phyloP scores from a whole-genome alignment of 345 rosid species.

The Cardamine occulta region DNA sequence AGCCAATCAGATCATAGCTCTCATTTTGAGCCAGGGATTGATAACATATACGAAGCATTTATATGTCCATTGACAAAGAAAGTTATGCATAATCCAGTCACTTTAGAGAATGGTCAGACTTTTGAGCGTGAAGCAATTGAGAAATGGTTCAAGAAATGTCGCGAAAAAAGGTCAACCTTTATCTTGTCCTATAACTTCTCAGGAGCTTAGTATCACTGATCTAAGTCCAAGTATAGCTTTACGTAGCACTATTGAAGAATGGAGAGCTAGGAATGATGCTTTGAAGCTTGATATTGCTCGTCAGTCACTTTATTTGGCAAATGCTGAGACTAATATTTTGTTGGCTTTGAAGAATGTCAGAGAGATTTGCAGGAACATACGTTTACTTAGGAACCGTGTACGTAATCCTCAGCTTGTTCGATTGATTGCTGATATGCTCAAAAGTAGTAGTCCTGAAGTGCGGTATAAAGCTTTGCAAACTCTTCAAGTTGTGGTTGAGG shows the following conservation, averaged over 20 bases:
- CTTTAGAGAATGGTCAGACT: constrained; percentile 81
- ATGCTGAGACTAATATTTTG: constrained; percentile 70
- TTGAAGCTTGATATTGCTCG: constrained; percentile 85
- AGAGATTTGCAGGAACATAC: constrained; percentile 60
- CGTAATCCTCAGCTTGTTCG: constrained; percentile 75
- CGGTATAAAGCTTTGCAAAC: constrained; percentile 77
- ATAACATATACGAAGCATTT: constrained; percentile 84
- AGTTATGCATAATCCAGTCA: constrained; percentile 89
- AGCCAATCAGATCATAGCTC: constrained; percentile 82
- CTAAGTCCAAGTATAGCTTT: constrained; percentile 82
- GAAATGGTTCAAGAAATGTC: constrained; percentile 83
- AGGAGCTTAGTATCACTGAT: constrained; percentile 63
- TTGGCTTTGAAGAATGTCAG: constrained; percentile 61
- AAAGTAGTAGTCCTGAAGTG: constrained; percentile 74
- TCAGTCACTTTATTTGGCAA: constrained; percentile 60
- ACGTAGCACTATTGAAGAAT: constrained; percentile 87
- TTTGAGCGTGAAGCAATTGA: constrained; percentile 94
- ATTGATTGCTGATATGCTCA: constrained; percentile 74
- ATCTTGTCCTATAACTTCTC: constrained; percentile 79
- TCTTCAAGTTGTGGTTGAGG: constrained; percentile 75
- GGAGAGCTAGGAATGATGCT: constrained; percentile 92
- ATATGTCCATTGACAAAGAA: constrained; percentile 92
- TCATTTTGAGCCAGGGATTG: constrained; percentile 66
- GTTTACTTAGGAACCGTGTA: constrained; percentile 57
- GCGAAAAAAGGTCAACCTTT: constrained; percentile 58